A percentile compares a stretch with the other conserved stretches of the same genome.
phyloP scores from a whole-genome alignment of 441 rosid species.

The Hura crepitans region DNA sequence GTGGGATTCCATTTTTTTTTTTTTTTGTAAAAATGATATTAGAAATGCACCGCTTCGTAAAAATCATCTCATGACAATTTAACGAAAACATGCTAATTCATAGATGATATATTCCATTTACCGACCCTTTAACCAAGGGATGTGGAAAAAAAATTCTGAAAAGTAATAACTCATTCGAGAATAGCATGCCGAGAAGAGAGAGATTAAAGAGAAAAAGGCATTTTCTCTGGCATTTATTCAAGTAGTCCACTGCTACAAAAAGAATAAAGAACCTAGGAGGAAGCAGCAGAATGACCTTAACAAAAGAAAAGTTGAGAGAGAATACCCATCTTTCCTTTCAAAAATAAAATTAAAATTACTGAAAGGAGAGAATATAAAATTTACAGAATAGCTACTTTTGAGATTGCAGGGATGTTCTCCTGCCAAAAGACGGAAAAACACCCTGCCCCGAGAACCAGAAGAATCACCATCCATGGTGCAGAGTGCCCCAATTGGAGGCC shows the following conservation, averaged over 20 bases:
- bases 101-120: too few species aligned
- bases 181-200: neutral
- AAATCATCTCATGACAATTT: too few species aligned
- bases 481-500: constrained; percentile 38
- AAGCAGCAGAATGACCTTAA: constrained; percentile 40
- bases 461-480: constrained; percentile 52
- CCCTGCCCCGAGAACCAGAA: constrained; percentile 52
- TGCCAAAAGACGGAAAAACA: constrained; percentile 43
- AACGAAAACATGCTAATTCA: too few species aligned
- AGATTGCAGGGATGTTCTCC: constrained; percentile 44
- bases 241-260: constrained; percentile 40
- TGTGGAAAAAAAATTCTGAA: too few species aligned
- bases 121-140: too few species aligned
- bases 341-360: constrained; percentile 19
- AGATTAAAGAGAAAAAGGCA: neutral
- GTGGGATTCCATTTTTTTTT: too few species aligned
- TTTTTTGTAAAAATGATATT: too few species aligned
- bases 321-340: constrained; percentile 29
- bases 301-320: constrained; percentile 24
- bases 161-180: too few species aligned
- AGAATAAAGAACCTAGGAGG: constrained; percentile 46
- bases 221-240: constrained; percentile 38
- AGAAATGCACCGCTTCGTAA: too few species aligned
- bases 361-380: constrained; percentile 31
- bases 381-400: constrained; percentile 38